Evolutionary conservation across 2,329 filamentous ascomycete genomes (phyloP).

Genomic region (Aspergillus novoparasiticus): DNA sequence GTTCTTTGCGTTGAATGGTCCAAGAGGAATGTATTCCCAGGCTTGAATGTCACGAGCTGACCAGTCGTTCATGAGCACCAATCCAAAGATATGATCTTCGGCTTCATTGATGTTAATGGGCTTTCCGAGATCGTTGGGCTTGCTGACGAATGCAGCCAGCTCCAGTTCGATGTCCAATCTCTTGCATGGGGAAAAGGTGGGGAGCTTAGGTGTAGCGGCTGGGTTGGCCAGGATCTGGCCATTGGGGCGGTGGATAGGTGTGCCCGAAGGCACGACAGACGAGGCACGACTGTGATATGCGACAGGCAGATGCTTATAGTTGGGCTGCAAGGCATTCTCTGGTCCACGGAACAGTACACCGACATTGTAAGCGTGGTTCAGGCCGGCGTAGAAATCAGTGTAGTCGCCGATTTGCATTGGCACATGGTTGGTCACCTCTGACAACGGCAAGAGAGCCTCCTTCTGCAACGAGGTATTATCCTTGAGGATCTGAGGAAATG

Average conservation of each 20-base stretch:
- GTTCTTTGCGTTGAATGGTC: conserved; percentile 83
- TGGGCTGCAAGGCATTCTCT: conserved; percentile 73
- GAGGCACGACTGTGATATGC: conserved; percentile 80
- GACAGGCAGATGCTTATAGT: conserved; percentile 79
- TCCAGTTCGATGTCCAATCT: conserved; percentile 80
- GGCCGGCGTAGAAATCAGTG: conserved; percentile 81
- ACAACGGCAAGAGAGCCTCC: conserved; percentile 61
- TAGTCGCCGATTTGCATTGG: conserved; percentile 82
- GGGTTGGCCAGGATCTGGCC: conserved; percentile 74
- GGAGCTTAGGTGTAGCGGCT: conserved; percentile 61
- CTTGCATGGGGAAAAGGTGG: conserved; percentile 64
- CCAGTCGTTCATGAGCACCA: conserved; percentile 87
- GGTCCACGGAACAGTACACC: conserved; percentile 73
- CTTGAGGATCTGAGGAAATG: conserved; percentile 63
- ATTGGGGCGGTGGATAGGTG: conserved; percentile 70
- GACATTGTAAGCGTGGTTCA: conserved; percentile 75
- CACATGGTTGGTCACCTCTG: conserved; percentile 65
- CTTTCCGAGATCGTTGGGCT: conserved; percentile 64
- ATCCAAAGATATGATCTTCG: conserved; percentile 72
- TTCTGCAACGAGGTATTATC: conserved; percentile 62
- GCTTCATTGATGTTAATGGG: conserved; percentile 66
- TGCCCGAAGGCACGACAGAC: conserved; percentile 73
- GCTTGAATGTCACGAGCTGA: conserved; percentile 79
- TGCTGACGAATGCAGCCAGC: conserved; percentile 73
- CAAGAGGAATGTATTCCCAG: conserved; percentile 82